Evolutionary conservation across 176 grass and related monocot species (phyloP).

Genomic region (Oryza officinalis): DNA sequence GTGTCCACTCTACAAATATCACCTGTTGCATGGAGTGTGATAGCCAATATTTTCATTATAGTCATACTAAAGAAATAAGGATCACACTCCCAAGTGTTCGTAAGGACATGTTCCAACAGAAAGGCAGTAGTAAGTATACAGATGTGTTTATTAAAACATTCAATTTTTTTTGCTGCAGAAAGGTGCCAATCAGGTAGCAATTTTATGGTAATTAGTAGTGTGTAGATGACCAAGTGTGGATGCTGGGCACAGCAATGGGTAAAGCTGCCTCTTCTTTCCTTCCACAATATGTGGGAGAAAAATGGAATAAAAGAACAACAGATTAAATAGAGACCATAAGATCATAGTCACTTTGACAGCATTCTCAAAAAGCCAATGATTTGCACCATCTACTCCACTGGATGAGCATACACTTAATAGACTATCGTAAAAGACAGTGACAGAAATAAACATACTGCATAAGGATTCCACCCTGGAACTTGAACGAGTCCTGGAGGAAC

Average conservation of each 20-base stretch:
- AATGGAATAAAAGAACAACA: background rate
- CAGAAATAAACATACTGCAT: constrained; percentile 58
- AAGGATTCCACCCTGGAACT: constrained; percentile 80
- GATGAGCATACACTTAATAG: background rate
- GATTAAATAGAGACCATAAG: background rate
- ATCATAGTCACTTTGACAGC: background rate
- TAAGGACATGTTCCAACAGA: background rate
- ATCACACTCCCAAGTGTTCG: background rate
- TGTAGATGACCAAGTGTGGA: background rate
- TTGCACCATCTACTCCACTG: background rate
- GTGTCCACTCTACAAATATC: background rate
- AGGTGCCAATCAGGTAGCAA: background rate
- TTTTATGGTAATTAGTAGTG: background rate
- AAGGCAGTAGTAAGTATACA: background rate
- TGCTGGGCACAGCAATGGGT: background rate
- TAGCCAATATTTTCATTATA: background rate
- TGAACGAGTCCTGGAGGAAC: constrained; percentile 86
- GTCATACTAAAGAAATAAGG: background rate
- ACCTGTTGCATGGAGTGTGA: background rate
- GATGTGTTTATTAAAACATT: background rate
- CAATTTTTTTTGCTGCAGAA: background rate
- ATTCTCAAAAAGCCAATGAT: background rate
- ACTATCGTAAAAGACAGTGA: background rate
- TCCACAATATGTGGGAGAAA: background rate
- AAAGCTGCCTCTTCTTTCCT: background rate